phyloP scores from a whole-genome alignment of 495 filamentous ascomycete genomes.

The Penicillium roqueforti region DNA sequence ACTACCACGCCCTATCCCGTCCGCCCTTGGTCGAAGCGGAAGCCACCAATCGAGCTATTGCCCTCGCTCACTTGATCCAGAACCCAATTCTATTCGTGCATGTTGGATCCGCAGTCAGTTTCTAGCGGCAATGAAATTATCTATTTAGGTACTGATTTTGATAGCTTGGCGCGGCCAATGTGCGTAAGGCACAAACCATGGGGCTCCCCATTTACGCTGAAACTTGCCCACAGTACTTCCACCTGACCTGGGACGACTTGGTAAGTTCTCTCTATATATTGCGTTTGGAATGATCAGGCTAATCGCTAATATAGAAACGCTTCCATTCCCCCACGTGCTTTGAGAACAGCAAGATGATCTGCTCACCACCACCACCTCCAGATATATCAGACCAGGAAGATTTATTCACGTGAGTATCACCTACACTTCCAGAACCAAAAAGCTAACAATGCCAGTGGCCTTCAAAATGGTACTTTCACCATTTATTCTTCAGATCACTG shows the following conservation, averaged over 20 bases:
- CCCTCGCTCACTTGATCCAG: constrained; percentile 37
- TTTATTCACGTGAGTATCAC: too few species aligned
- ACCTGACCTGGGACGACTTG: constrained; percentile 28
- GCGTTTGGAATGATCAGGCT: too few species aligned
- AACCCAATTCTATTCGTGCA: constrained; percentile 49
- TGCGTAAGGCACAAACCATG: constrained; percentile 23
- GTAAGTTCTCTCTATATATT: not conserved
- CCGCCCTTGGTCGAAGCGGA: constrained; percentile 37
- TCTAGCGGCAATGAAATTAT: too few species aligned
- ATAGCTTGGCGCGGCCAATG: not conserved
- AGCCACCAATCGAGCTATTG: constrained; percentile 43
- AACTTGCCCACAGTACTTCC: constrained; percentile 38
- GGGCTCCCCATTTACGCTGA: constrained; percentile 37
- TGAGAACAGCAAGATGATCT: constrained; percentile 19
- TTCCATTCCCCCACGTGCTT: not conserved
- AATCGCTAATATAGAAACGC: not conserved
- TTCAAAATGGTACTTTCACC: constrained; percentile 50
- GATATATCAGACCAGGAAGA: constrained; percentile 32
- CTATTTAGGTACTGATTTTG: too few species aligned
- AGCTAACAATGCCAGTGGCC: too few species aligned
- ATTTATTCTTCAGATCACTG: constrained; percentile 54
- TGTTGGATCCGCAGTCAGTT: too few species aligned
- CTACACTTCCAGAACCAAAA: too few species aligned
- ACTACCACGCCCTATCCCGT: constrained; percentile 35
- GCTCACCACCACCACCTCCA: constrained; percentile 39